Percentiles rank a stretch among this genome's conserved stretches.
These are phyloP conservation scores for Trametes cubensis DNA, from an alignment of 768 basidiomycete genomes.

Conservation along the genomic window DNA sequence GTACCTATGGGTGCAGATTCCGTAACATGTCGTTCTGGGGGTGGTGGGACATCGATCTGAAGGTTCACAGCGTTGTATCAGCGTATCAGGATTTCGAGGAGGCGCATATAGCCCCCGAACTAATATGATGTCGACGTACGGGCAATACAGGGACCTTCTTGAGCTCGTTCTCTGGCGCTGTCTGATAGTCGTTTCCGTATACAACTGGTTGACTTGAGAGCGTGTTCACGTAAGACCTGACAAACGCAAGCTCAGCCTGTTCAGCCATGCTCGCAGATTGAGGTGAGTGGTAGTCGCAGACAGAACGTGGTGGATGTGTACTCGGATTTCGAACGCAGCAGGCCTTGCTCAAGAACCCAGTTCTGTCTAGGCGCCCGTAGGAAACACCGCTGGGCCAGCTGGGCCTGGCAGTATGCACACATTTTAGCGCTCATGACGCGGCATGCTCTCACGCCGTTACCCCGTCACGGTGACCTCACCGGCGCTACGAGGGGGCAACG, in stretches of 20 bases:
- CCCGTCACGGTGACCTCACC: too few relatives aligned
- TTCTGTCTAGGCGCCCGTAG: background rate
- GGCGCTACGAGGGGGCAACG: too few relatives aligned
- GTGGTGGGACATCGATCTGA: conserved; percentile 62
- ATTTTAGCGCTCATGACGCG: conserved; percentile 6
- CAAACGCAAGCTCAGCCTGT: conserved; percentile 60
- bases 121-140: conserved; percentile 41
- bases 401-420: background rate
- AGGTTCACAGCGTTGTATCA: background rate
- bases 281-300: background rate
- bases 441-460: conserved; percentile 21
- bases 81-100: background rate
- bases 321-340: background rate
- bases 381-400: background rate
- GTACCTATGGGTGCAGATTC: conserved; percentile 38
- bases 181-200: conserved; percentile 77
- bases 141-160: conserved; percentile 72
- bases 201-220: conserved; percentile 67
- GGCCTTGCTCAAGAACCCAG: background rate
- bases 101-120: conserved; percentile 12
- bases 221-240: conserved; percentile 64
- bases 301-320: background rate
- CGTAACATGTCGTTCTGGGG: conserved; percentile 53
- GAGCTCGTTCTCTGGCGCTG: conserved; percentile 64
- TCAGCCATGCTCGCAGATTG: conserved; percentile 49